These are phyloP conservation scores for Fagus sylvatica DNA, from an alignment of 306 rosid species.

Conservation along the genomic window DNA sequence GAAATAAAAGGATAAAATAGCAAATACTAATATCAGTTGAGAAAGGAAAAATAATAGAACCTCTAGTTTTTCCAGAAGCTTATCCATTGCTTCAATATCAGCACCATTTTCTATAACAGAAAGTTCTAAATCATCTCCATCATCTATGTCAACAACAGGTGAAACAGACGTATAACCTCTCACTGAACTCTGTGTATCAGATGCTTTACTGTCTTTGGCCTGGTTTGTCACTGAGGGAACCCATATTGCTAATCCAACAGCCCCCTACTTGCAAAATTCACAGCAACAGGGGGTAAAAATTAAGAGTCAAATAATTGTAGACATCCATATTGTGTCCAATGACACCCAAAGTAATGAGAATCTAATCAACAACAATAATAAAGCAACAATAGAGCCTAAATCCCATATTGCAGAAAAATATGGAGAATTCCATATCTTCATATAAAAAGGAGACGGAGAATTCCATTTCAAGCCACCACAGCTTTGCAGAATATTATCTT, in stretches of 20 bases:
- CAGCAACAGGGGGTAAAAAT: conserved; percentile 7
- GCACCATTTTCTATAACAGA: conserved; percentile 42
- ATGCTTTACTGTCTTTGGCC: conserved; percentile 60
- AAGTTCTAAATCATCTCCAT: conserved; percentile 64
- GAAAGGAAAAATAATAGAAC: conserved; percentile 37
- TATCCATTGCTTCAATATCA: conserved; percentile 55
- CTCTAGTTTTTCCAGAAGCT: conserved; percentile 76
- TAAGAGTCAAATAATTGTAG: conserved; percentile 3
- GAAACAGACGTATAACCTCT: conserved; percentile 73
- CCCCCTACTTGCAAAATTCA: conserved; percentile 60
- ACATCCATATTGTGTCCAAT: neutral
- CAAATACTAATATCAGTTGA: conserved; percentile 1
- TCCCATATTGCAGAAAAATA: neutral
- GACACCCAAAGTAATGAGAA: neutral
- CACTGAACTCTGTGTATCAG: conserved; percentile 50
- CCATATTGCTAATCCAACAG: conserved; percentile 99
- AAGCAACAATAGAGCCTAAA: neutral
- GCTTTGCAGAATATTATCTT: neutral
- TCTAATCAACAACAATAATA: neutral
- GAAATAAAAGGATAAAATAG: neutral
- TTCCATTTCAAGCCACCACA: conserved; percentile 18
- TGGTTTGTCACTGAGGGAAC: conserved; percentile 93
- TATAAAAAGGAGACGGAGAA: conserved; percentile 3
- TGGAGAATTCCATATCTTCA: neutral
- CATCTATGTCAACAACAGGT: conserved; percentile 52